These are phyloP conservation scores for Quillaja saponaria DNA, from an alignment of 306 rosid genomes.

Conservation along the genomic window DNA sequence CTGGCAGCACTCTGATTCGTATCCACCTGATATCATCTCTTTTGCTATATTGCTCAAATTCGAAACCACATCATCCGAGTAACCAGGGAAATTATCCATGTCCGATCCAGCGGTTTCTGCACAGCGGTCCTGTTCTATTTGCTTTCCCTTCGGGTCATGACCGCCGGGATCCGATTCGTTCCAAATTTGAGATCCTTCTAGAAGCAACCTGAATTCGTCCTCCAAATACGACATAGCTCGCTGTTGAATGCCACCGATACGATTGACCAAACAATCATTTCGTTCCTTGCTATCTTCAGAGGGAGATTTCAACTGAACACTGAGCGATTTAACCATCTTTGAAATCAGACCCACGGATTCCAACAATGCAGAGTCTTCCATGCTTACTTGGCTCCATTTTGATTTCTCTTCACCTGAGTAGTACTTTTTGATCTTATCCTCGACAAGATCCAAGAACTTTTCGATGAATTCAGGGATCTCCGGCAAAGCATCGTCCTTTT, in stretches of 20 bases:
- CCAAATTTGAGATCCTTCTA: conserved; percentile 48
- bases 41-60: conserved; percentile 40
- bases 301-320: conserved; percentile 7
- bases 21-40: conserved; percentile 44
- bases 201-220: conserved; percentile 57
- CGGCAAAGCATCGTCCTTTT: neutral
- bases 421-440: conserved; percentile 38
- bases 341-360: conserved; percentile 49
- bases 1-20: conserved; percentile 53
- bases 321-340: conserved; percentile 34
- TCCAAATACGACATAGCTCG: conserved; percentile 59
- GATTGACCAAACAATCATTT: conserved; percentile 44
- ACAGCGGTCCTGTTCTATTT: conserved; percentile 26
- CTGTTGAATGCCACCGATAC: conserved; percentile 48
- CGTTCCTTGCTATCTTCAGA: conserved; percentile 13
- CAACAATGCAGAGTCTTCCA: conserved; percentile 46
- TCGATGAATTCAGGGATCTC: conserved; percentile 45
- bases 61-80: conserved; percentile 37
- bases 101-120: conserved; percentile 23
- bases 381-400: conserved; percentile 38
- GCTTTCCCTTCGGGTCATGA: conserved; percentile 37
- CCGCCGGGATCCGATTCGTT: conserved; percentile 30
- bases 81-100: conserved; percentile 38
- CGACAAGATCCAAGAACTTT: conserved; percentile 49
- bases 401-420: conserved; percentile 28